Evolutionary conservation across 352 stramenopile species (phyloP).

Genomic region (Saprolegnia diclina): DNA sequence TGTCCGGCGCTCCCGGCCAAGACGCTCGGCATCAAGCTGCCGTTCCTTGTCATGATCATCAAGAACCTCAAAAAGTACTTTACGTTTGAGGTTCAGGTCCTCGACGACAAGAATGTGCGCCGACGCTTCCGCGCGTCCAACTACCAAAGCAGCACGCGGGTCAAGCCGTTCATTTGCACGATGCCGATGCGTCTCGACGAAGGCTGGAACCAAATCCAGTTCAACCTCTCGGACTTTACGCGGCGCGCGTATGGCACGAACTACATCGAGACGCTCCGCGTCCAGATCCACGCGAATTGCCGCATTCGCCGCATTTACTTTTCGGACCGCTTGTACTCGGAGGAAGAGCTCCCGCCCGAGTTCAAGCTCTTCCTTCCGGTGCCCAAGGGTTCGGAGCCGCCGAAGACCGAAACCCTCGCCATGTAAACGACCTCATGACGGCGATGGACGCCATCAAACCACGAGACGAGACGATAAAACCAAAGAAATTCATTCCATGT

Average conservation of each 20-base stretch:
- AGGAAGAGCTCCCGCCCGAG: conserved; percentile 95
- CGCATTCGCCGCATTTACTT: conserved; percentile 97
- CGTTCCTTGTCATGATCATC: conserved; percentile 98
- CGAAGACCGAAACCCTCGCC: conserved; percentile 36
- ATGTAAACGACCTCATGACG: conserved; percentile 11
- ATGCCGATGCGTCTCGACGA: conserved; percentile 98
- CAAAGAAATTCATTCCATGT: too few species aligned
- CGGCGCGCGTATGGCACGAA: conserved; percentile 96
- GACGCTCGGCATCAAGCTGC: conserved; percentile 96
- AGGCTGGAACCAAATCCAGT: conserved; percentile 99
- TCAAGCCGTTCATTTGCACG: conserved; percentile 98
- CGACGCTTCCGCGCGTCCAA: conserved; percentile 95
- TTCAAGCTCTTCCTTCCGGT: conserved; percentile 98
- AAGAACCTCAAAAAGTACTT: conserved; percentile 99
- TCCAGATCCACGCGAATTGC: conserved; percentile 98
- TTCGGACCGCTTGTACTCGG: conserved; percentile 94
- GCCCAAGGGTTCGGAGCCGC: conserved; percentile 56
- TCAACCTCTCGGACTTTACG: conserved; percentile 97
- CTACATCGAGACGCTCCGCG: conserved; percentile 95
- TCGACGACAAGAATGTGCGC: conserved; percentile 97
- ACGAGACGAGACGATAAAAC: not conserved
- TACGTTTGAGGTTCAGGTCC: conserved; percentile 97
- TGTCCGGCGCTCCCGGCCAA: conserved; percentile 92
- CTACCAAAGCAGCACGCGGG: conserved; percentile 95
- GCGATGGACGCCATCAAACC: too few species aligned